These are phyloP conservation scores for Crepidotus variabilis DNA, from an alignment of 768 basidiomycete species.

Conservation along the genomic window DNA sequence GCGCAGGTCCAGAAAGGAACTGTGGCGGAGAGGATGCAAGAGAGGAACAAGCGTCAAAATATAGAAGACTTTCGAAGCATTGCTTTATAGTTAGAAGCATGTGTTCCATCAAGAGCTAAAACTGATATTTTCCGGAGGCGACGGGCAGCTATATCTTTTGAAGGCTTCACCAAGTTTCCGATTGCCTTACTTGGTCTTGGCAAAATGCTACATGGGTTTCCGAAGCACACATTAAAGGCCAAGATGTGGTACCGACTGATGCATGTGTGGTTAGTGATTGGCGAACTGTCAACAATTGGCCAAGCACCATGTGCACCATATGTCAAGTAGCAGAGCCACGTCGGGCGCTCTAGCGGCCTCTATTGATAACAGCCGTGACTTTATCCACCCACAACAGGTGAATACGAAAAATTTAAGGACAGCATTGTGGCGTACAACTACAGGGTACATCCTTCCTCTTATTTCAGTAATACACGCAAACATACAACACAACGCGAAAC, in stretches of 20 bases:
- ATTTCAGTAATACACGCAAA: no score
- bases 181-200: neutral
- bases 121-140: neutral
- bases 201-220: neutral
- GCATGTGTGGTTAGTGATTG: neutral
- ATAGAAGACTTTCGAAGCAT: neutral
- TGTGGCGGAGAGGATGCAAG: neutral
- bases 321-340: neutral
- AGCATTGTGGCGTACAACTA: no score
- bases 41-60: constrained; percentile 3
- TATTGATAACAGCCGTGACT: neutral
- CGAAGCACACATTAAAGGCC: neutral
- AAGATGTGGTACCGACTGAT: neutral
- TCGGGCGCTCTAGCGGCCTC: neutral
- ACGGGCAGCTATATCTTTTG: neutral
- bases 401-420: neutral
- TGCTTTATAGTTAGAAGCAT: neutral
- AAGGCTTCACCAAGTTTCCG: neutral
- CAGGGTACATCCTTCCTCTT: no score
- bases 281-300: neutral
- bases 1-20: neutral
- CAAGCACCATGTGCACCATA: neutral
- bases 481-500: no score
- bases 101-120: neutral
- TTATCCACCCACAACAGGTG: no score